Evolutionary conservation across 2,329 filamentous ascomycete species (phyloP).

Genomic region (Colletotrichum coccodes): DNA sequence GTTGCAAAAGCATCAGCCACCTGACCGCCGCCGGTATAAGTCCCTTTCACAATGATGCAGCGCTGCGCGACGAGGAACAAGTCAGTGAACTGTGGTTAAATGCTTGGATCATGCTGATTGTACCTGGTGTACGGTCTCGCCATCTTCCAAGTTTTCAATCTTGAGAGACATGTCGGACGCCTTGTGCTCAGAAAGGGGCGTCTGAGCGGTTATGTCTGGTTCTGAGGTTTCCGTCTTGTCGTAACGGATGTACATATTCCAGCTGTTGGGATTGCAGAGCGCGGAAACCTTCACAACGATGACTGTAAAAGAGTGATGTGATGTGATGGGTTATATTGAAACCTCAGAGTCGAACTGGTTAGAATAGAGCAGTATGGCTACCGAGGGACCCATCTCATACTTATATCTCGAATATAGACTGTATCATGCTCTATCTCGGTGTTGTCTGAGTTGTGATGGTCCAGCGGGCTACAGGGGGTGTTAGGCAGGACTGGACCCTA

Average conservation of each 20-base stretch:
- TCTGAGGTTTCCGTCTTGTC: not conserved
- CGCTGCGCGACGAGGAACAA: not conserved
- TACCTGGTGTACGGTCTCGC: conserved; percentile 23
- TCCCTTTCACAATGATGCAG: conserved; percentile 21
- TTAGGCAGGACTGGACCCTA: not conserved
- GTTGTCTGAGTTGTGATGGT: not conserved
- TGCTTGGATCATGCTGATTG: not conserved
- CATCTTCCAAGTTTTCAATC: conserved; percentile 9
- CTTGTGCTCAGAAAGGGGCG: not conserved
- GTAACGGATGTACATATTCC: not conserved
- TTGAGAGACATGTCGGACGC: not conserved
- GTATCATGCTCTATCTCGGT: too few relatives aligned
- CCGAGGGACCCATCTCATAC: not conserved
- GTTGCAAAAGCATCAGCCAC: not conserved
- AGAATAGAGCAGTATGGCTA: not conserved
- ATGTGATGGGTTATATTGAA: too few relatives aligned
- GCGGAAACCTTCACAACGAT: not conserved
- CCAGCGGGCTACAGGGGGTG: too few relatives aligned
- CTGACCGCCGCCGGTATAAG: not conserved
- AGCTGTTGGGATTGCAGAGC: not conserved
- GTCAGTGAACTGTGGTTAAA: not conserved
- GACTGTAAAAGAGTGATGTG: too few relatives aligned
- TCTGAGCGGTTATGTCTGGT: not conserved
- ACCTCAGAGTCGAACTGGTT: not conserved
- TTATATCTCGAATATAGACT: not conserved